Base-by-base conservation (phyloP, 2,329 filamentous ascomycete species). In the Tolypocladium guangdongense region DNA sequence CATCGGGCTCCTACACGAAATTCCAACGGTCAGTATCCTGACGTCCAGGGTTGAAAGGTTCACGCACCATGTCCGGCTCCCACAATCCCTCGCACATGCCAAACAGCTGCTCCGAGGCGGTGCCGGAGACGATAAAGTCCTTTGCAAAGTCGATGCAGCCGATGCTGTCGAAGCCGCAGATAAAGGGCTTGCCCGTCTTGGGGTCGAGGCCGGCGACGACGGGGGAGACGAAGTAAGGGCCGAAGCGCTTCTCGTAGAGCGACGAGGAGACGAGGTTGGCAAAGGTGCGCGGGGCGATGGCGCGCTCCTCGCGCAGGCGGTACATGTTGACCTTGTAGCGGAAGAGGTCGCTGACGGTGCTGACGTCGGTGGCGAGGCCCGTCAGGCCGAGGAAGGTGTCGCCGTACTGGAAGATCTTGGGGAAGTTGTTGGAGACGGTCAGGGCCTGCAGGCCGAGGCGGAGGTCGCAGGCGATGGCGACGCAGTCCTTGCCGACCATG, bases 301-400 rank as follows among this genome's bases (percentile, higher is more conserved):
- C 82, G 68, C 93, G 90, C 80, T 99, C 93, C 80, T 99, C 93
- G 67, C 93, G 89, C 66, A 99, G 83, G 60, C 93, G 88, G 82
- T 99, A 99, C 88, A 99, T 95, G 82, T 99, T 99, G 72, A 95
- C 90, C 81, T 99, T 99, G 84, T 96, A 97, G 68, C 93, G 90
- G 82, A 99, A 95, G 62, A 97, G 86, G 75, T 99, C 92, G 64
- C 86, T 88, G 62, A 99, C 92, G 63, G 92, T 97, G 60, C 82
- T 83, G 60, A 99, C 90, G 71, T 99, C 93, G 63, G 93, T 99
- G 57, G 93, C 93, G 51, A 99, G 88, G 53, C 93, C 93, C 5
- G 93, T 97, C 57, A 99, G 84, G 54, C 93, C 93, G 37, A 99
- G 87, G 74, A 95, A 96, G 64, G 93, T 89, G 56, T 92, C 89